Evolutionary conservation across 1,284 basidiomycete species (phyloP).

Genomic region (Cutaneotrichosporon spelunceum): DNA sequence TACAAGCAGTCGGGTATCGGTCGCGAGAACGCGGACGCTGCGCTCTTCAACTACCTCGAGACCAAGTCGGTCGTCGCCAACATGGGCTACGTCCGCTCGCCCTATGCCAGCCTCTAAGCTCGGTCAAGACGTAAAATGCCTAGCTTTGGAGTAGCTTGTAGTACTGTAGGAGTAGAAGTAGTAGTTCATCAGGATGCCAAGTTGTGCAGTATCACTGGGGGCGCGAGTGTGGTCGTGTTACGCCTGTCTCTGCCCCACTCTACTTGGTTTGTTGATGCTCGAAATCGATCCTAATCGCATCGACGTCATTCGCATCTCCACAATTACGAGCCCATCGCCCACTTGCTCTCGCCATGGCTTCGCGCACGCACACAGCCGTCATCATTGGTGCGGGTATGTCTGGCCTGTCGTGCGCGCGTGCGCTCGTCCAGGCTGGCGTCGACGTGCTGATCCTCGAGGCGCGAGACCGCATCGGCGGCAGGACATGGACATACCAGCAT

Average conservation of each 20-base stretch:
- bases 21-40: slow-evolving; percentile 20
- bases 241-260: neutral
- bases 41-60: slow-evolving; percentile 22
- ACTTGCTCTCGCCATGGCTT: neutral
- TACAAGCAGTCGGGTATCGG: slow-evolving; percentile 33
- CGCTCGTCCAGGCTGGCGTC: neutral
- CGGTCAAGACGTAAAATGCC: neutral
- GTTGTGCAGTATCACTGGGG: slow-evolving; percentile 4
- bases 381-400: slow-evolving; percentile 3
- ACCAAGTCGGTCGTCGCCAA: slow-evolving; percentile 50
- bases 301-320: too few species aligned
- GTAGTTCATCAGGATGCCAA: slow-evolving; percentile 2
- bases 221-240: too few species aligned
- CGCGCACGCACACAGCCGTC: neutral
- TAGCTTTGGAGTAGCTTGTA: neutral
- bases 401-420: neutral
- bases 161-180: neutral
- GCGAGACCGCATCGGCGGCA: neutral
- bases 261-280: neutral
- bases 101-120: slow-evolving; percentile 14
- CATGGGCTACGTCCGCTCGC: slow-evolving; percentile 21
- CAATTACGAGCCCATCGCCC: neutral
- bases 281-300: neutral
- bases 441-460: slow-evolving; percentile 5
- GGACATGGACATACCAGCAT: slow-evolving; percentile 2